phyloP scores from a whole-genome alignment of 176 grass and related monocot genomes.

The Alopecurus myosuroides region DNA sequence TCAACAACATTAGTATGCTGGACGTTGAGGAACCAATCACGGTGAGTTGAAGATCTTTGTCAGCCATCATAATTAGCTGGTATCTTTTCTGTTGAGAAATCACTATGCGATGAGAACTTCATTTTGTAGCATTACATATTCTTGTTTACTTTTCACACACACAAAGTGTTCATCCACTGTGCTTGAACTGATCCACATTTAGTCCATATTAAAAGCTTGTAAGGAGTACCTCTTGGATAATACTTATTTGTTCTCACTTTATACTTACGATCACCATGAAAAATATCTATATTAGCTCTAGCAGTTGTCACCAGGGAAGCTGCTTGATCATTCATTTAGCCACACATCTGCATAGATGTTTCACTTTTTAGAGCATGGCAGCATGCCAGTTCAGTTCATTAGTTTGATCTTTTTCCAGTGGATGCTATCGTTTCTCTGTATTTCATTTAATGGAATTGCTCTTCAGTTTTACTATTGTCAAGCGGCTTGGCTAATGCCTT shows the following conservation, averaged over 20 bases:
- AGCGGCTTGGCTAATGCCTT: conserved; percentile 28
- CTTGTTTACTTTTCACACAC: neutral
- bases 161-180: neutral
- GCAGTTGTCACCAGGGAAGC: neutral
- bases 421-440: conserved; percentile 8
- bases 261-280: neutral
- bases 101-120: neutral
- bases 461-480: conserved; percentile 18
- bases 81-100: neutral
- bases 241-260: neutral
- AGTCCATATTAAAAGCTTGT: conserved; percentile 6
- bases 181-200: conserved; percentile 1
- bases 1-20: conserved; percentile 74
- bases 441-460: conserved; percentile 10
- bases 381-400: conserved; percentile 4
- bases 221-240: neutral
- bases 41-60: conserved; percentile 44
- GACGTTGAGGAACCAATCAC: conserved; percentile 80
- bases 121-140: conserved; percentile 8
- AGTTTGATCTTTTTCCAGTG: neutral
- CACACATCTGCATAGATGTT: neutral
- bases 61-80: neutral
- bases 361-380: neutral
- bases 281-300: neutral
- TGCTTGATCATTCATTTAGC: neutral